Base-by-base conservation (phyloP, 2,329 filamentous ascomycete species). In the Talaromyces rugulosus region DNA sequence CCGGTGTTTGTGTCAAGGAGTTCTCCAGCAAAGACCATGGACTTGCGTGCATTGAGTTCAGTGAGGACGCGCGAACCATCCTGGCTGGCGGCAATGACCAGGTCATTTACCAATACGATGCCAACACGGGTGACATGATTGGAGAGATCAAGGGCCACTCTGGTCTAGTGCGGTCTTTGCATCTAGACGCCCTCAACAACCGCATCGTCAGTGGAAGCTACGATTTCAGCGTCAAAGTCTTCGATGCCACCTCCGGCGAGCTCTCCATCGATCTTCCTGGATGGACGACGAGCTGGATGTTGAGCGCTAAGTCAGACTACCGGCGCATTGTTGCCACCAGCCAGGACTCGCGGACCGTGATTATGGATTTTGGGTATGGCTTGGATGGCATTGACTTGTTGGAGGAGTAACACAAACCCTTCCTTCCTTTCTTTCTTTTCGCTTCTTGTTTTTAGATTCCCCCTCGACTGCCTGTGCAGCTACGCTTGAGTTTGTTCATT, bases 201-300 rank as follows among this genome's bases (percentile, higher is more conserved):
- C 87, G 95, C 56, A 87, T 99, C 33, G 85, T 99, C 63, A 96
- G 91, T 67, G 95, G 92, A 18, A 95, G 90, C 72, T 99, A 99
- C 75, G 95, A 99, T 74, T 91, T 91, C 69, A 93, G 94, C 69
- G 93, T 99, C 73, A 96, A 96, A 73, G 92, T 98, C 1, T 97
- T 92, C 77, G 90, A 97, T 74, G 89, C 95, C 78, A 87, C 88
- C 66, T 89, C 88, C 2, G 94, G 93, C 36, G 81, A 87, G 54
- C 83, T 92, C 67, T 84, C 94, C 63, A 85, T 96, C 65, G 88
- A 92, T 68, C 94, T 97, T 70, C 90, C 92, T n/a, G 88, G 90
- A 67, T 98, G 93, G 92, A 96, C 96, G 62, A 89, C 89, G 11
- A 96, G 92, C 77, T 99, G 95, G 95, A 96, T 99, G 71, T 80